Percentiles rank a stretch among this genome's conserved stretches.
Conservation (phyloP, 2,329 filamentous ascomycete species). For the Aspergillus calidoustus region DNA sequence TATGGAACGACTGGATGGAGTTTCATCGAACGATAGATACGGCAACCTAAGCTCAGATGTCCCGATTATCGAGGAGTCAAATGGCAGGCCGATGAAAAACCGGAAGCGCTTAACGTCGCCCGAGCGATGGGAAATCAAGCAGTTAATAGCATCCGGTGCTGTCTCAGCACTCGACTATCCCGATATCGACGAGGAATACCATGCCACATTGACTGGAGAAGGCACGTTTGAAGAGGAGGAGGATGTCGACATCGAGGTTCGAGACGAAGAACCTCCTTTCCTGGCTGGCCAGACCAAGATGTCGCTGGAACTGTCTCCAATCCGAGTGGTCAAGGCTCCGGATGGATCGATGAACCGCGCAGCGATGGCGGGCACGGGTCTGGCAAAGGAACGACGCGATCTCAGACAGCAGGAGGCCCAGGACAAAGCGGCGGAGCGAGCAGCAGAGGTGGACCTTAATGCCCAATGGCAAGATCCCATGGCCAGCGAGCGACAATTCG, state of each 20-base stretch:
- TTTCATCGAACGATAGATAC: constrained; percentile 58
- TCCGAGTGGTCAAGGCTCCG: constrained; percentile 94
- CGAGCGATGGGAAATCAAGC: constrained; percentile 95
- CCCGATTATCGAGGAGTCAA: constrained; percentile 67
- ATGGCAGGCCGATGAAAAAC: constrained; percentile 61
- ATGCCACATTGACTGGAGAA: constrained; percentile 83
- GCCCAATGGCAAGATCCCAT: constrained; percentile 98
- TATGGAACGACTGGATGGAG: constrained; percentile 75
- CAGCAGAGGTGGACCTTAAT: constrained; percentile 77
- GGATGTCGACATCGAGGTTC: constrained; percentile 95
- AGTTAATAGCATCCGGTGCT: constrained; percentile 93
- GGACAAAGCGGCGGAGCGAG: constrained; percentile 74
- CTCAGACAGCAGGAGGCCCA: constrained; percentile 86
- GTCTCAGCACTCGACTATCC: constrained; percentile 93
- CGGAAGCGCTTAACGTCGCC: constrained; percentile 96
- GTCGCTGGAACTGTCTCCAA: constrained; percentile 90
- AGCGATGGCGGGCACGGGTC: constrained; percentile 86
- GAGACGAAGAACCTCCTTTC: constrained; percentile 96
- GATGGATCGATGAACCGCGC: constrained; percentile 98
- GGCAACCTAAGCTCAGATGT: constrained; percentile 58
- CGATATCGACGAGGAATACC: constrained; percentile 91
- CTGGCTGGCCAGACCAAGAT: constrained; percentile 95
- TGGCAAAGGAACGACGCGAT: constrained; percentile 90
- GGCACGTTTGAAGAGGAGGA: constrained; percentile 90
- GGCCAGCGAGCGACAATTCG: constrained; percentile 87